Evolutionary conservation across 345 rosid species (phyloP).

Genomic region (Raphanus raphanistrum): DNA sequence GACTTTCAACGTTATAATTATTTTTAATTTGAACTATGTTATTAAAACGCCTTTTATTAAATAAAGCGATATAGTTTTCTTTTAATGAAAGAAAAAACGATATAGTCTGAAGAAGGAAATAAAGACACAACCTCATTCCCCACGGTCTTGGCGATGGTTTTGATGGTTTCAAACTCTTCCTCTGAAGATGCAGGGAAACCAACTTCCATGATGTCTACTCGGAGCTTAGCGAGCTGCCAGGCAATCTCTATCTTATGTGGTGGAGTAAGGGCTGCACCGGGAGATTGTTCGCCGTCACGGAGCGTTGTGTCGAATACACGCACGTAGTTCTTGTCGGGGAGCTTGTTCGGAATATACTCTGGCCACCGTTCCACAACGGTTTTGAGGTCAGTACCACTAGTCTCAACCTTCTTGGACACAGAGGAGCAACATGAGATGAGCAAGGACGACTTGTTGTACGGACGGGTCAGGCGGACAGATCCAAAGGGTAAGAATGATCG

Average conservation of each 20-base stretch:
- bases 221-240: slow-evolving; percentile 71
- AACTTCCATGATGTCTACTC: slow-evolving; percentile 87
- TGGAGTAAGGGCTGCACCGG: slow-evolving; percentile 80
- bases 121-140: slow-evolving; percentile 51
- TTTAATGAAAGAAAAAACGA: not conserved
- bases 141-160: slow-evolving; percentile 59
- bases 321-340: slow-evolving; percentile 33
- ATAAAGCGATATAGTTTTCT: too few species aligned
- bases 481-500: slow-evolving; percentile 4
- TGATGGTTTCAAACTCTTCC: slow-evolving; percentile 76
- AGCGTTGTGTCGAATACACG: slow-evolving; percentile 81
- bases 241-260: slow-evolving; percentile 83
- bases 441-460: slow-evolving; percentile 19
- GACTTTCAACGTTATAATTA: too few species aligned
- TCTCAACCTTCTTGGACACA: slow-evolving; percentile 1
- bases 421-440: slow-evolving; percentile 30
- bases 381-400: not conserved
- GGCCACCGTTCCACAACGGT: slow-evolving; percentile 43
- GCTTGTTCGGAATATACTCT: slow-evolving; percentile 57
- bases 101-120: not conserved
- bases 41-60: too few species aligned
- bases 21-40: too few species aligned
- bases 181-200: slow-evolving; percentile 83
- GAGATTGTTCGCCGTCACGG: slow-evolving; percentile 81
- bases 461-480: slow-evolving; percentile 13